Base-by-base conservation (phyloP, 345 rosid species). In the Triadica sebifera region DNA sequence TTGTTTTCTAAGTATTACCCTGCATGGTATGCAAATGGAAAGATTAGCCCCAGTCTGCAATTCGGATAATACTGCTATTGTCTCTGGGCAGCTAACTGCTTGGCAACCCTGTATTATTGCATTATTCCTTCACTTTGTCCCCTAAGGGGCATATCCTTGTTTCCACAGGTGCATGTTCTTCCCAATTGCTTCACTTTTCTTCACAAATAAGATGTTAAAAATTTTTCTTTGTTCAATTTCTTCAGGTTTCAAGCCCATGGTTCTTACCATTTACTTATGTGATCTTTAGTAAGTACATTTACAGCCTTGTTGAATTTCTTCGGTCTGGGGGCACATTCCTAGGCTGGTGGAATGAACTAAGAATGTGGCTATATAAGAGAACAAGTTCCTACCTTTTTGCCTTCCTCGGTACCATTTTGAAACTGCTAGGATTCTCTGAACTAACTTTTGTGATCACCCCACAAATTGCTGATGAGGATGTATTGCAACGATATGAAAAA, bases 301-400 rank as follows among this genome's bases (percentile, higher is more conserved):
- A 80, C 16, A 87, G 88, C 80, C 75, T 89, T 15, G 85, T 24
- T 0, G 98, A 92, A 75, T 87, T 86, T 67, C 71, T 89, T n/a
- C 52, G 66, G 85, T 71, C 79, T 16, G 91, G 86, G 39, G 96
- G 97, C 65, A 90, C 98, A 10, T 37, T 84, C 45, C 82, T 51
- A 7, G 95, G 93, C 25, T 92, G 94, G 97, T 88, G 94, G 92
- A 90, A 92, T 43, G 90, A 87, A 4, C 93, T 86, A 79, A 74
- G 94, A 72, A 85, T 85, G 43, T 90, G 96, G 93, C 85, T 92
- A 61, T 94, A 86, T 49, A 88, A 87, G 75, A 86, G 98, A 81
- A 89, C 96, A 51, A 88, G 85, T 68, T 83, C 97, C 16, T 90
- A 84, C 76, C 78, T 92, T 17, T 87, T 90, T 22, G 94, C 89